phyloP scores from a whole-genome alignment of 2,329 filamentous ascomycete genomes.

The Salinomyces thailandicus region DNA sequence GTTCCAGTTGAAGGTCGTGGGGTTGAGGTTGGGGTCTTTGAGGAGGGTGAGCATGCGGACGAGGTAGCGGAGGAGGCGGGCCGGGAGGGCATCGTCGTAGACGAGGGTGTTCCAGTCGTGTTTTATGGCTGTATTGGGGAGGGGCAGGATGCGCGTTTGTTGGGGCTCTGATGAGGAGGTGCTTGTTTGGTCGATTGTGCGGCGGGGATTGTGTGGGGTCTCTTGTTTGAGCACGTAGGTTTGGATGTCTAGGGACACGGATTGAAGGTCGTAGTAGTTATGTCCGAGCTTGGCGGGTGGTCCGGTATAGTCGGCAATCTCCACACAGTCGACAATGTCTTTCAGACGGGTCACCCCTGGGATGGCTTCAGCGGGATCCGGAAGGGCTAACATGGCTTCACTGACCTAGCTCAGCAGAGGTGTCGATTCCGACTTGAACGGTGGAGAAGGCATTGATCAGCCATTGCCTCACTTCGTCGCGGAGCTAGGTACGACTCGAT shows the following conservation, averaged over 20 bases:
- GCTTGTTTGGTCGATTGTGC: constrained; percentile 12
- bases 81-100: constrained; percentile 34
- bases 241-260: constrained; percentile 32
- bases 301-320: constrained; percentile 32
- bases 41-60: constrained; percentile 28
- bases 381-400: not conserved
- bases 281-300: constrained; percentile 9
- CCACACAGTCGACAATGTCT: constrained; percentile 13
- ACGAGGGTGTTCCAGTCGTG: constrained; percentile 38
- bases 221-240: constrained; percentile 30
- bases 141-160: constrained; percentile 24
- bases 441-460: constrained; percentile 7
- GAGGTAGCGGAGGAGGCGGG: constrained; percentile 30
- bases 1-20: constrained; percentile 36
- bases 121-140: constrained; percentile 32
- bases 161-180: constrained; percentile 17
- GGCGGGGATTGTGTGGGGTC: constrained; percentile 16
- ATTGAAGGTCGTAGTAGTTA: constrained; percentile 21
- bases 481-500: not conserved
- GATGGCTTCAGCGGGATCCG: not conserved
- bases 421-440: constrained; percentile 4
- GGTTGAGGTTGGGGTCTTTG: constrained; percentile 26
- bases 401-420: not conserved
- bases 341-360: not conserved
- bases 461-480: constrained; percentile 18